Evolutionary conservation across 306 rosid species (phyloP).

Genomic region (Sicyos edulis): DNA sequence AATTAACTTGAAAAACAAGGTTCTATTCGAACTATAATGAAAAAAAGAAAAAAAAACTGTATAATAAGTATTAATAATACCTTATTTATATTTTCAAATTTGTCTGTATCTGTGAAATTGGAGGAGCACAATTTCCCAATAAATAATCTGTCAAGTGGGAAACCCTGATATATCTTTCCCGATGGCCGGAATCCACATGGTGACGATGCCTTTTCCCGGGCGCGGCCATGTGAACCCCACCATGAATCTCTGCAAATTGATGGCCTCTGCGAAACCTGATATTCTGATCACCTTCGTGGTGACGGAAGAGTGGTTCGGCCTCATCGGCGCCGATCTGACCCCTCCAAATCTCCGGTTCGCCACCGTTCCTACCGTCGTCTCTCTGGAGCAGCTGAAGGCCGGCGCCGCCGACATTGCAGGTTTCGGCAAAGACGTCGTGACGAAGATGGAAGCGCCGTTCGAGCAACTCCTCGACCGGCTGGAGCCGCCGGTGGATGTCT

Average conservation of each 20-base stretch:
- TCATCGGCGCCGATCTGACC: conserved; percentile 28
- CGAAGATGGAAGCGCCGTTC: conserved; percentile 44
- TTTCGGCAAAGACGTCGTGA: conserved; percentile 39
- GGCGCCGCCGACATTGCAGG: conserved; percentile 34
- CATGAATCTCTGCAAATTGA: conserved; percentile 48
- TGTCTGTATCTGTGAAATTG: too few species aligned
- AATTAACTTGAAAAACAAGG: too few species aligned
- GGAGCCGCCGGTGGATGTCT: conserved; percentile 24
- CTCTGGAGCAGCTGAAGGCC: conserved; percentile 32
- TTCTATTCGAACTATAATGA: too few species aligned
- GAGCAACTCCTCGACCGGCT: conserved; percentile 35
- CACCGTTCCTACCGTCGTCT: conserved; percentile 41
- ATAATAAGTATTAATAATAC: too few species aligned
- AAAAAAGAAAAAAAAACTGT: too few species aligned
- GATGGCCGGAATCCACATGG: conserved; percentile 29
- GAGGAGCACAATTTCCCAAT: too few species aligned
- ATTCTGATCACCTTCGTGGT: conserved; percentile 43
- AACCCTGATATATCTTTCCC: too few species aligned
- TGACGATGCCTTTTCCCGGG: conserved; percentile 43
- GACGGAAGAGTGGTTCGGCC: conserved; percentile 47
- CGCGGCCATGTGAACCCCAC: conserved; percentile 50
- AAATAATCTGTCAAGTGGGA: too few species aligned
- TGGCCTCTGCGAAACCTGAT: conserved; percentile 16
- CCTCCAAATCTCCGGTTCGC: conserved; percentile 30
- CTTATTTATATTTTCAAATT: too few species aligned